These are phyloP conservation scores for Euphorbia tirucalli DNA, from an alignment of 345 rosid species.

Conservation along the genomic window DNA sequence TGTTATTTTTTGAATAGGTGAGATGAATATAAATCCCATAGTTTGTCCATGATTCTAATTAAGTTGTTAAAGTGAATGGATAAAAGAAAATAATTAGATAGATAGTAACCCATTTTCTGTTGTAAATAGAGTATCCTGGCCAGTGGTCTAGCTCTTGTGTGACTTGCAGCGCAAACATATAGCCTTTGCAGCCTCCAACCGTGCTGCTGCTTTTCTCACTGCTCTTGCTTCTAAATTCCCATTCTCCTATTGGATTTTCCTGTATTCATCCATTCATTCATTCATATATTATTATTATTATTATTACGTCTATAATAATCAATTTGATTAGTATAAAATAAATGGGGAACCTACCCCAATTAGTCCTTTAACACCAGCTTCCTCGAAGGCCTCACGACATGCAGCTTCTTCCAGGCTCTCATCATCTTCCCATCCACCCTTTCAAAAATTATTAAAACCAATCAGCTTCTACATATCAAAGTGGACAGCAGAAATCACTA, in stretches of 20 bases:
- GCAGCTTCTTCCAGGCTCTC: constrained; percentile 88
- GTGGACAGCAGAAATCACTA: too few relatives aligned
- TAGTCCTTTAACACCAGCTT: constrained; percentile 86
- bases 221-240: constrained; percentile 72
- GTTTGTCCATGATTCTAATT: too few relatives aligned
- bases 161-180: constrained; percentile 73
- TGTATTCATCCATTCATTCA: too few relatives aligned
- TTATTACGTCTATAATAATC: too few relatives aligned
- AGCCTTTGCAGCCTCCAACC: constrained; percentile 67
- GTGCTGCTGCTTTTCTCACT: constrained; percentile 35
- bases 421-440: constrained; percentile 99
- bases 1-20: too few relatives aligned
- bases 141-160: constrained; percentile 75
- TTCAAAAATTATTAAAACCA: too few relatives aligned
- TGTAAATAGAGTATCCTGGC: constrained; percentile 63
- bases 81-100: too few relatives aligned
- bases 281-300: too few relatives aligned
- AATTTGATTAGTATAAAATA: too few relatives aligned
- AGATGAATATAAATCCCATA: too few relatives aligned
- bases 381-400: constrained; percentile 86
- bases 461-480: too few relatives aligned
- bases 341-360: constrained; percentile 65
- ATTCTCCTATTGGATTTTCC: constrained; percentile 69
- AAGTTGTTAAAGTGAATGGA: too few relatives aligned
- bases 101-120: constrained; percentile 63